A percentile compares a stretch with the other conserved stretches of the same genome.
Evolutionary conservation across 257 asterid species (phyloP).

Genomic region (Phtheirospermum japonicum): DNA sequence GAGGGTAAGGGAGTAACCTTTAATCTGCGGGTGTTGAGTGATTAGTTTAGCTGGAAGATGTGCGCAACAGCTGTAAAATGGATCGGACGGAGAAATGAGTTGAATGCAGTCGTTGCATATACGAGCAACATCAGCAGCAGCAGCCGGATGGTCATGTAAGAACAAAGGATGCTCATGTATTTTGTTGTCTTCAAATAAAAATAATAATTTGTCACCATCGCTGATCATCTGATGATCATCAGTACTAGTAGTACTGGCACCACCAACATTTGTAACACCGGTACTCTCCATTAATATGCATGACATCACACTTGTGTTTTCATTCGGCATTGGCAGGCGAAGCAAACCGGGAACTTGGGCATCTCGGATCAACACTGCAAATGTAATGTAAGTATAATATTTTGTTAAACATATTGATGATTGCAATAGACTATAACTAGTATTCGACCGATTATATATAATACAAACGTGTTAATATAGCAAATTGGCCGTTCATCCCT

Average conservation of each 20-base stretch:
- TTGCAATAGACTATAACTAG: no score
- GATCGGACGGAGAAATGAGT: not conserved
- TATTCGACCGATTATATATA: no score
- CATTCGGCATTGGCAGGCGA: constrained; percentile 20
- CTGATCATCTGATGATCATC: no score
- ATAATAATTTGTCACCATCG: not conserved
- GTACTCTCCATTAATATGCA: not conserved
- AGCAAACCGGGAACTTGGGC: constrained; percentile 11
- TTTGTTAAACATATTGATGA: no score
- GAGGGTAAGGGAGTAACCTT: not conserved
- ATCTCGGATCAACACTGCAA: constrained; percentile 18
- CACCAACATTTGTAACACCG: not conserved
- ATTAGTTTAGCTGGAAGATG: not conserved
- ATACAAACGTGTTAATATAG: no score
- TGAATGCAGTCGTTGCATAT: not conserved
- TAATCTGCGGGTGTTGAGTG: not conserved
- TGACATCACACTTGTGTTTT: not conserved
- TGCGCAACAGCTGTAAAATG: not conserved
- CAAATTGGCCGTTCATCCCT: no score
- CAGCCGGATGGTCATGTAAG: not conserved
- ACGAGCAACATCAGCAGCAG: not conserved
- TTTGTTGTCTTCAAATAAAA: not conserved
- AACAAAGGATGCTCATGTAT: not conserved
- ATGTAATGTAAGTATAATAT: not conserved
- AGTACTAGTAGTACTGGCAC: not conserved